Conservation (phyloP, 169 alveolate genomes). For the Plasmodium fragile region DNA sequence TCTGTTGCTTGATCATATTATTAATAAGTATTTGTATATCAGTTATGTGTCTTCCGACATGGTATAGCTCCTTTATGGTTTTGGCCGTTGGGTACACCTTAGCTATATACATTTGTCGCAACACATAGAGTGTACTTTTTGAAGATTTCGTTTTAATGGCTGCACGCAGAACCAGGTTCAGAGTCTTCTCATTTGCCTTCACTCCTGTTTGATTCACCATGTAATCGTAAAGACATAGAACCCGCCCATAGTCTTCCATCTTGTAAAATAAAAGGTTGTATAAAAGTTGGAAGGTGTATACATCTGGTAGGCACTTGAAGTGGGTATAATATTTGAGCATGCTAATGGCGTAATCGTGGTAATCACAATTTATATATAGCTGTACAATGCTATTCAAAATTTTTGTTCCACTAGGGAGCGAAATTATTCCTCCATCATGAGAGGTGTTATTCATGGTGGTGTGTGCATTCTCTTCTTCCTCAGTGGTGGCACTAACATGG, state of each 20-base stretch:
- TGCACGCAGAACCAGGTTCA: slow-evolving; percentile 21
- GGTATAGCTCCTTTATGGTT: slow-evolving; percentile 81
- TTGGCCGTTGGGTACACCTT: slow-evolving; percentile 87
- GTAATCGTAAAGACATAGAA: slow-evolving; percentile 34
- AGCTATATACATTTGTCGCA: slow-evolving; percentile 84
- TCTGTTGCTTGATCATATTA: slow-evolving; percentile 79
- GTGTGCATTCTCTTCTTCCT: not conserved
- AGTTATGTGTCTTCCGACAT: slow-evolving; percentile 85
- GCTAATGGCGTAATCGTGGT: slow-evolving; percentile 87
- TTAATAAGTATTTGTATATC: slow-evolving; percentile 84
- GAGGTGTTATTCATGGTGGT: not conserved
- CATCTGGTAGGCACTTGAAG: slow-evolving; percentile 78
- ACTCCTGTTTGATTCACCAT: slow-evolving; percentile 28
- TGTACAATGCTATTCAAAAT: slow-evolving; percentile 83
- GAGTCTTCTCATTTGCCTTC: slow-evolving; percentile 29
- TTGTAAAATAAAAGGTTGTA: slow-evolving; percentile 62
- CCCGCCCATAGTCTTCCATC: slow-evolving; percentile 77
- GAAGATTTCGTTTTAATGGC: slow-evolving; percentile 78
- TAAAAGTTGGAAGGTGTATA: slow-evolving; percentile 65
- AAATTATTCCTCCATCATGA: not conserved
- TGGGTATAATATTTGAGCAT: slow-evolving; percentile 82
- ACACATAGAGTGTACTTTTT: slow-evolving; percentile 77
- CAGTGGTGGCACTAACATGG: not conserved
- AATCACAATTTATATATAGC: slow-evolving; percentile 86
- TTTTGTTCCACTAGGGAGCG: slow-evolving; percentile 5